Base-by-base conservation (phyloP, 371 early-diverging fungal genomes). In the Mortierella sp. region DNA sequence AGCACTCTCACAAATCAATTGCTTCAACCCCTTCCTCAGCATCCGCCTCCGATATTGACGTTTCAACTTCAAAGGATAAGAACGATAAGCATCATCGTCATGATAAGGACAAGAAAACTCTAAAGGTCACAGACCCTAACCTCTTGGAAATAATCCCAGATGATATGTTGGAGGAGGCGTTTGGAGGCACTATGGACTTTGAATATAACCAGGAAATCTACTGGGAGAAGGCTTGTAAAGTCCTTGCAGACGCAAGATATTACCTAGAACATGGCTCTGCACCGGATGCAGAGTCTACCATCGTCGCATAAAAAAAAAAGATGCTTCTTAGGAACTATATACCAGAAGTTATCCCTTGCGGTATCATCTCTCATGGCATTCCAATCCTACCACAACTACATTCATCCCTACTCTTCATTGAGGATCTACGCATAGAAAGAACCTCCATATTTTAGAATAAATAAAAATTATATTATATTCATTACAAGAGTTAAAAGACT, bases 161-260 rank as follows among this genome's bases (percentile, higher is more conserved):
- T 2, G 85, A 90, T 28, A 87, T 88, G 83, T 80, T 94, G 40
- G 88, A 90, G 65, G 72, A 52, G 9, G 90, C 89, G 40, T 94
- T 86, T 78, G 92, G 93, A 20, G 94, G 94, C 18, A 64, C 75
- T 8, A 88, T 78, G 28, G 79, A 88, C 57, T 93, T 87, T 75
- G 77, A 73, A 18, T 93, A 86, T 52, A 83, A 92, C 62, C 86
- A 91, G 69, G 88, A 89, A 22, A 61, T 72, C 6, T 94, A 92
- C 54, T 93, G 93, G 93, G 72, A 75, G 9, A 80, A 80, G 5
- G 75, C 71, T 0, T 59, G n/a, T 12, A 52, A 54, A 35, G 72
- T 72, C 35, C 47, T 80, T 28, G 72, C 63, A 18, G 62, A 58
- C 5, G 47, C 66, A 2, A 32, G 71, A n/a, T 32, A 26, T 8